Base-by-base conservation (phyloP, 805 yeast genomes). In the Kazachstania psychrophila region DNA sequence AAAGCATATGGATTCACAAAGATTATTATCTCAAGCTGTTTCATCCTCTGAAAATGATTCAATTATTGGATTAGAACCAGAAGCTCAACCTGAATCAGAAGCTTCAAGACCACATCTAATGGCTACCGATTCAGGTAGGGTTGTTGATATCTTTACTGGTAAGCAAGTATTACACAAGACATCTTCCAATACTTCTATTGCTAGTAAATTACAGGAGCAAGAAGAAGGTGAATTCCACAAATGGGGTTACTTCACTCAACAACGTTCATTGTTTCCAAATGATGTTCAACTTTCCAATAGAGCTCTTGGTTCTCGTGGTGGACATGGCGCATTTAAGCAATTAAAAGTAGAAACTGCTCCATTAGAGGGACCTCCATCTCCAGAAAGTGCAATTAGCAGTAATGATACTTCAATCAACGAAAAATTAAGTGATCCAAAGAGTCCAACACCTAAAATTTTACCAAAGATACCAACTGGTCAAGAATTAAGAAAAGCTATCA, bases 221-320 rank as follows among this genome's bases (percentile, higher is more conserved):
- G 96, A 87, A 55, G 96, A 87, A 64, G 96, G 96, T 49, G 94
- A 83, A 52, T 70, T 86, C 45, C 95, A 84, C 58, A 77, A 81
- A 61, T 77, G 86, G 77, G 94, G 94, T 14, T 75, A 77, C 51
- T 83, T 75, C 49, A 77, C 85, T 45, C 82, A 78, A 53, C 84
- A 76, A 51, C 74, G 79, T 19, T 30, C 39, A 10, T 11, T 17
- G n/a, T 20, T 23, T 7, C 34, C 34, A 12, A 15, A 12, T 6
- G 14, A 3, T 12, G n/a, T n/a, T n/a, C n/a, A n/a, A n/a, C n/a
- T n/a, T n/a, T n/a, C n/a, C n/a, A n/a, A n/a, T n/a, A n/a, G n/a
- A n/a, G n/a, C n/a, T n/a, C n/a, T n/a, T n/a, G n/a, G n/a, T n/a
- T n/a, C n/a, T n/a, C n/a, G n/a, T n/a, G n/a, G n/a, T n/a, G n/a